Conservation (phyloP, 2,329 filamentous ascomycete species). For the Reticulascus tulasneorum region DNA sequence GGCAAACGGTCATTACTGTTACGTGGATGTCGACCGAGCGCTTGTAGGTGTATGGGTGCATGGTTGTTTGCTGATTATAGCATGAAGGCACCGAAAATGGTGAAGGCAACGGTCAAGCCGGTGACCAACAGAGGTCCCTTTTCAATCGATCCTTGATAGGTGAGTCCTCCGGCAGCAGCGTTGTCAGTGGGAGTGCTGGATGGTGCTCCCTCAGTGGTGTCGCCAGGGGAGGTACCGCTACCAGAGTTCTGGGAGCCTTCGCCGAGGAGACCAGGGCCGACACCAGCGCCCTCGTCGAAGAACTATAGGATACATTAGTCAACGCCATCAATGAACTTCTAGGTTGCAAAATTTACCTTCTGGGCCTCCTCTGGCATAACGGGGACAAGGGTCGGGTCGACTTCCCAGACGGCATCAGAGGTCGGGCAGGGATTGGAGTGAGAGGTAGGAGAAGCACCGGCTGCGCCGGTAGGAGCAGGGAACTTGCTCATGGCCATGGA, state of each 20-base stretch:
- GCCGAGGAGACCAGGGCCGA: slow-evolving; percentile 49
- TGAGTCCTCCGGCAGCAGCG: slow-evolving; percentile 23
- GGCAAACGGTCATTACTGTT: slow-evolving; percentile 1
- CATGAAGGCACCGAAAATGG: slow-evolving; percentile 34
- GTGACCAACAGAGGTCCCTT: slow-evolving; percentile 30
- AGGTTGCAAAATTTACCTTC: slow-evolving; percentile 19
- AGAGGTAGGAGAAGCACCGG: slow-evolving; percentile 45
- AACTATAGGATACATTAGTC: slow-evolving; percentile 28
- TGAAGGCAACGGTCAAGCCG: slow-evolving; percentile 29
- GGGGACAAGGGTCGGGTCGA: slow-evolving; percentile 46
- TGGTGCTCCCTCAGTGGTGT: slow-evolving; percentile 38
- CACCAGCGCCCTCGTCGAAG: slow-evolving; percentile 50
- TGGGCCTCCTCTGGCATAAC: slow-evolving; percentile 46
- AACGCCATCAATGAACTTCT: background rate
- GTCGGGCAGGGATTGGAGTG: slow-evolving; percentile 46
- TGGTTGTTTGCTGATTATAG: no score
- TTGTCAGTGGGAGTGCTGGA: slow-evolving; percentile 32
- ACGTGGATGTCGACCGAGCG: background rate
- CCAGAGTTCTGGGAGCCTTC: slow-evolving; percentile 50
- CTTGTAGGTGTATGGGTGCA: no score
- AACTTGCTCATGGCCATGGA: slow-evolving; percentile 44
- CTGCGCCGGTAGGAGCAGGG: slow-evolving; percentile 46
- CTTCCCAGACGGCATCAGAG: slow-evolving; percentile 44
- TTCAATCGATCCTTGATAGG: slow-evolving; percentile 14
- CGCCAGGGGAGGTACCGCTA: slow-evolving; percentile 31